Evolutionary conservation across 257 asterid species (phyloP).

Genomic region (Solanum dulcamara): DNA sequence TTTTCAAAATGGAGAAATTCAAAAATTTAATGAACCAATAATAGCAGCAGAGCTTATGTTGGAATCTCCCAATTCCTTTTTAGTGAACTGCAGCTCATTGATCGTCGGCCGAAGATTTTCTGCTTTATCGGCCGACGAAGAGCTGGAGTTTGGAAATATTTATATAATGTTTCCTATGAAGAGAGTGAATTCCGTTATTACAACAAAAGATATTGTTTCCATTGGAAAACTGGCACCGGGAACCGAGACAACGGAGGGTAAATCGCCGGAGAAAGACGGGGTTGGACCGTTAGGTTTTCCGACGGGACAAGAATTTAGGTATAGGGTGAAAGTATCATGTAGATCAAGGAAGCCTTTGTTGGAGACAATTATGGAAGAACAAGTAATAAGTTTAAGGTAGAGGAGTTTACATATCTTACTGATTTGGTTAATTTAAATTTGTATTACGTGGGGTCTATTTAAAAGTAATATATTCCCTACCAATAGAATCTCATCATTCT

Average conservation of each 20-base stretch:
- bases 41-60: slow-evolving; percentile 80
- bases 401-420: neutral
- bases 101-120: slow-evolving; percentile 40
- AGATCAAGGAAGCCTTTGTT: slow-evolving; percentile 26
- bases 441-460: neutral
- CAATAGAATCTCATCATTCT: neutral
- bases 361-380: slow-evolving; percentile 30
- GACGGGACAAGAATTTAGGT: neutral
- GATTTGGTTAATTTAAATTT: neutral
- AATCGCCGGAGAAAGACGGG: neutral
- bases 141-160: slow-evolving; percentile 39
- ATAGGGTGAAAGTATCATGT: slow-evolving; percentile 8
- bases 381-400: neutral
- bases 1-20: slow-evolving; percentile 53
- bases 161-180: slow-evolving; percentile 53
- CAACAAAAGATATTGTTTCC: slow-evolving; percentile 47
- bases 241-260: neutral
- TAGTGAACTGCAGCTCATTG: slow-evolving; percentile 38
- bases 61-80: slow-evolving; percentile 38
- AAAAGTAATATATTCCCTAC: neutral
- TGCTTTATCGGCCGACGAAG: slow-evolving; percentile 60
- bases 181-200: slow-evolving; percentile 36
- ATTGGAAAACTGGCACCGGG: slow-evolving; percentile 11
- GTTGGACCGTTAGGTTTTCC: neutral
- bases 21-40: slow-evolving; percentile 37